Percentiles rank a stretch among this genome's conserved stretches.
phyloP scores from a whole-genome alignment of 352 stramenopile genomes.

The Globisporangium paroecandrum region DNA sequence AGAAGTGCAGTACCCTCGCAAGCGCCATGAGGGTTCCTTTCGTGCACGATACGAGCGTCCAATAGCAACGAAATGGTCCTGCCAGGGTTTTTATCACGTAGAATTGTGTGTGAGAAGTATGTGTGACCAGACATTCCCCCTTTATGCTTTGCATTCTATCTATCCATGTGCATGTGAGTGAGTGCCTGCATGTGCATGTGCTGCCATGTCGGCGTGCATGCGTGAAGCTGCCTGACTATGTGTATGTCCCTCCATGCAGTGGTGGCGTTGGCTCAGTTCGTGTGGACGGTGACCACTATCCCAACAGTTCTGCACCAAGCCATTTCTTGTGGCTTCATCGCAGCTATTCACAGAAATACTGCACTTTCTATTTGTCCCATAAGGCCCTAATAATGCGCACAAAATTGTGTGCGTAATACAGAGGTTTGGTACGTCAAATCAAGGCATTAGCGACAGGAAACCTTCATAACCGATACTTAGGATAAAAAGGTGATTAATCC shows the following conservation, averaged over 20 bases:
- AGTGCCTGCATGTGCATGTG: not conserved
- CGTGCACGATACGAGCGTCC: slow-evolving; percentile 74
- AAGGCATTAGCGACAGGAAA: not conserved
- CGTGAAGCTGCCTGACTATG: not conserved
- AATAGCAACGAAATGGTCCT: slow-evolving; percentile 64
- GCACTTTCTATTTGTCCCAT: too few relatives aligned
- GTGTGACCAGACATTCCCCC: slow-evolving; percentile 62
- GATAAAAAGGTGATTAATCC: not conserved
- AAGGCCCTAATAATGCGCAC: not conserved
- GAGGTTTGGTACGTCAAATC: not conserved
- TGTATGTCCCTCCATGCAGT: not conserved
- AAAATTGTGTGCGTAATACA: not conserved
- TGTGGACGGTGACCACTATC: not conserved
- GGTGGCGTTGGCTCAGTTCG: not conserved
- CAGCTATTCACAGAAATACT: too few relatives aligned
- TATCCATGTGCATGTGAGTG: not conserved
- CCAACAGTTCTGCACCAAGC: too few relatives aligned
- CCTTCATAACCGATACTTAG: not conserved
- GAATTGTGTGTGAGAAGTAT: slow-evolving; percentile 88
- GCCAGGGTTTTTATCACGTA: slow-evolving; percentile 87
- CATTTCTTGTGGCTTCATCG: too few relatives aligned
- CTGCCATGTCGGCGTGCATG: not conserved
- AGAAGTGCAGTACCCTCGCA: slow-evolving; percentile 35
- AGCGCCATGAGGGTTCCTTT: not conserved
- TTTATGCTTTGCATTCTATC: not conserved